Percentiles rank a stretch among this genome's conserved stretches.
These are phyloP conservation scores for Cenchrus fungigraminus DNA, from an alignment of 176 grass and related monocot genomes.

Conservation along the genomic window DNA sequence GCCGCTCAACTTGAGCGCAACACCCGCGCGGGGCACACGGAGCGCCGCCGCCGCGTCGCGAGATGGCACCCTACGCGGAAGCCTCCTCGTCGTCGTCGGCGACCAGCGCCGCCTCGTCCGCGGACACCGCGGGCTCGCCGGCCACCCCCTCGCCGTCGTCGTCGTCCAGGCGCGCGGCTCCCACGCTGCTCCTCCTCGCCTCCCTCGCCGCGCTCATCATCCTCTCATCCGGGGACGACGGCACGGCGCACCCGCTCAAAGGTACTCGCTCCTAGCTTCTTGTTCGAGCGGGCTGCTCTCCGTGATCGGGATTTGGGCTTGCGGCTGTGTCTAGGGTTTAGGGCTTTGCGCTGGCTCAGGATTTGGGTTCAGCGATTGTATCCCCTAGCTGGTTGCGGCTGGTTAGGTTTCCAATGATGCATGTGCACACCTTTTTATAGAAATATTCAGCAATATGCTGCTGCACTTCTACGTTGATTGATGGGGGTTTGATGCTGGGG, in stretches of 20 bases:
- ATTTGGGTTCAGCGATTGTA: background rate
- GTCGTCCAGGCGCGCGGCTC: slow-evolving; percentile 30
- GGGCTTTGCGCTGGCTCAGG: background rate
- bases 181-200: slow-evolving; percentile 51
- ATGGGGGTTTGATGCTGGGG: background rate
- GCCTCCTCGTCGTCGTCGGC: slow-evolving; percentile 16
- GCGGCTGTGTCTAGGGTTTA: slow-evolving; percentile 36
- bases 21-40: background rate
- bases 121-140: background rate
- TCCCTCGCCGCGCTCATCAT: slow-evolving; percentile 54
- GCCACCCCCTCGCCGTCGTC: slow-evolving; percentile 5
- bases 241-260: slow-evolving; percentile 32
- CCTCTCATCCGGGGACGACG: slow-evolving; percentile 50
- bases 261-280: background rate
- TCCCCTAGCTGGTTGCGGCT: background rate
- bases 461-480: background rate
- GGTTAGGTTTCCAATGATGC: background rate
- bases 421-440: background rate
- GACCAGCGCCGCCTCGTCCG: slow-evolving; percentile 11
- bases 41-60: slow-evolving; percentile 34
- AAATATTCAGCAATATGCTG: background rate
- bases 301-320: background rate
- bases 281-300: background rate
- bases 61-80: slow-evolving; percentile 35
- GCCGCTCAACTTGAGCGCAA: background rate